Evolutionary conservation across 805 yeast genomes (phyloP).

Genomic region (Yamadazyma ubonensis): DNA sequence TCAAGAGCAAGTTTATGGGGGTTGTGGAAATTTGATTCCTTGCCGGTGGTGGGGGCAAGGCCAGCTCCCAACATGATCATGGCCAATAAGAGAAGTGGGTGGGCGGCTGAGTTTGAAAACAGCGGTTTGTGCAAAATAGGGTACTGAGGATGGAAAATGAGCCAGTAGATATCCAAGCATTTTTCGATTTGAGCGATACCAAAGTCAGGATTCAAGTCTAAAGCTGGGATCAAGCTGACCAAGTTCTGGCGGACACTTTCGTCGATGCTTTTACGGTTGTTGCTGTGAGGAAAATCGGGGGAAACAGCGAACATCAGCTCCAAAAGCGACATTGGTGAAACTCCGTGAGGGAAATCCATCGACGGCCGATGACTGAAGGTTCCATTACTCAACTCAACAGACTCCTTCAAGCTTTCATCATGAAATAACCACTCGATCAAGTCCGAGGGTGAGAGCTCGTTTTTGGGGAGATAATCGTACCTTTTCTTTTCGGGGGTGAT

Average conservation of each 20-base stretch:
- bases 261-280: conserved; percentile 17
- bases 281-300: conserved; percentile 22
- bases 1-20: conserved; percentile 39
- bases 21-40: conserved; percentile 12
- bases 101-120: conserved; percentile 46
- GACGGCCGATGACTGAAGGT: conserved; percentile 4
- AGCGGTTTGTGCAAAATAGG: conserved; percentile 62
- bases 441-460: conserved; percentile 25
- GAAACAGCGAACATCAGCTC: conserved; percentile 20
- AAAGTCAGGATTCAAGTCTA: conserved; percentile 19
- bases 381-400: not conserved
- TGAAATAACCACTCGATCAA: conserved; percentile 32
- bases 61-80: conserved; percentile 60
- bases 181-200: conserved; percentile 17
- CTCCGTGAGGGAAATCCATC: conserved; percentile 15
- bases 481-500: not conserved
- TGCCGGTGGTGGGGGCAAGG: conserved; percentile 24
- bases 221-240: conserved; percentile 17
- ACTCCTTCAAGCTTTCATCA: conserved; percentile 16
- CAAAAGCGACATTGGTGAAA: conserved; percentile 20
- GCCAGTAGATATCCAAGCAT: conserved; percentile 48
- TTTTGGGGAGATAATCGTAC: conserved; percentile 1
- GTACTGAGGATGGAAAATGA: conserved; percentile 53
- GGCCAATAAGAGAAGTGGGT: conserved; percentile 49
- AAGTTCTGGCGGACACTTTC: conserved; percentile 14